Base-by-base conservation (phyloP, 306 rosid genomes). In the Elaeagnus macrophylla region DNA sequence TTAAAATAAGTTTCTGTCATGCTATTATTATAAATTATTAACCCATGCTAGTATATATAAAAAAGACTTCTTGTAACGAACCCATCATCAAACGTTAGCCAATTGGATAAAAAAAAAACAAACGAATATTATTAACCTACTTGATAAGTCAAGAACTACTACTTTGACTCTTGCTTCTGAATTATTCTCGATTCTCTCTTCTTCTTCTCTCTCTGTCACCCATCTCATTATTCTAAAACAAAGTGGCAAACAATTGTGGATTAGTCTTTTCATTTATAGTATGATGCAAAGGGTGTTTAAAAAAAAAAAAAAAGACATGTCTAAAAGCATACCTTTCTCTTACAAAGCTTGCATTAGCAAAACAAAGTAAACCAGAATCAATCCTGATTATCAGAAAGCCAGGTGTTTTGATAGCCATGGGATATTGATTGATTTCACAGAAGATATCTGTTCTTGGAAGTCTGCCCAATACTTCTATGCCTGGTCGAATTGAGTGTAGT, bases 271-370 rank as follows among this genome's bases (percentile, higher is more conserved):
- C 32, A 25, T 25, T 25, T 25, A 25, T 25, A n/a, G n/a, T n/a
- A n/a, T n/a, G n/a, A n/a, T 25, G 32, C 32, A 25, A 25, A 25
- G 32, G 4, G 0, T 61, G 37, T 6, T 12, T 13, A 13, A 14
- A 38, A 5, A 37, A 47, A 60, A 6, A 40, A 7, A 17, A 50
- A 0, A 40, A 2, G 12, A 12, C 1, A 20, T 2, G 12, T 45
- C 4, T 16, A 9, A 0, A 32, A 19, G 17, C 20, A 8, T 70
- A 67, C 97, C 94, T 86, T 72, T 86, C 94, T 77, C 84, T 77
- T 8, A 86, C 71, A 53, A 84, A 79, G 52, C 73, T 83, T 3
- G 97, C 88, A 70, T 90, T 90, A 7, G 94, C 94, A 56, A 90
- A 90, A 71, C 97, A 90, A 52, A 90, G 83, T 42, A 87, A 76